Percentiles rank a stretch among this genome's conserved stretches.
These are phyloP conservation scores for Solanum pimpinellifolium DNA, from an alignment of 257 asterid species.

Conservation along the genomic window DNA sequence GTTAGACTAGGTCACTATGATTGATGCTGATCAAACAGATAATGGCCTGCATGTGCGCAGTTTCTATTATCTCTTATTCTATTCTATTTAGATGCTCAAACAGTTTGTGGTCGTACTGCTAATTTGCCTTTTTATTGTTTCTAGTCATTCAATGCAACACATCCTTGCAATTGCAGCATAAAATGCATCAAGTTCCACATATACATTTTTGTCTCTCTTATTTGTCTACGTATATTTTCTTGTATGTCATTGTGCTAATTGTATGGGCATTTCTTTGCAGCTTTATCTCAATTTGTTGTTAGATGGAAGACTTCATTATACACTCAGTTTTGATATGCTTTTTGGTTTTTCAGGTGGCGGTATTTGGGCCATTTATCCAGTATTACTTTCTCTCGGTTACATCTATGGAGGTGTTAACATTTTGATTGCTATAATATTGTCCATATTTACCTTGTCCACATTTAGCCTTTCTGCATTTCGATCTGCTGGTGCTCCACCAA, in stretches of 20 bases:
- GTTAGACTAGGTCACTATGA: neutral
- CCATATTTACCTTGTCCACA: conserved; percentile 47
- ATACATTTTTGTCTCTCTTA: neutral
- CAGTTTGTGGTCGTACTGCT: neutral
- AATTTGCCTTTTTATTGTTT: neutral
- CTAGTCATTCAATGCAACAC: neutral
- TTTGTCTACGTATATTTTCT: too few relatives aligned
- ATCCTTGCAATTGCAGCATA: neutral
- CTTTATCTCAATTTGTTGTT: neutral
- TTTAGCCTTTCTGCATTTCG: conserved; percentile 64
- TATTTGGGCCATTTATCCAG: conserved; percentile 75
- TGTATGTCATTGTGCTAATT: neutral
- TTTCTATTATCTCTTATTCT: neutral
- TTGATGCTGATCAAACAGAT: neutral
- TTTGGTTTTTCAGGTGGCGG: conserved; percentile 63
- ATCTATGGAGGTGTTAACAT: conserved; percentile 39
- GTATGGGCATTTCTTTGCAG: neutral
- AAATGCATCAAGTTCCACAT: neutral
- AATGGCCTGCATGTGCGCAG: neutral
- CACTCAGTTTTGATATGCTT: neutral
- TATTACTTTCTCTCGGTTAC: conserved; percentile 45
- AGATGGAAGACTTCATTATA: neutral
- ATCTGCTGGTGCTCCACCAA: conserved; percentile 74
- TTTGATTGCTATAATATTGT: conserved; percentile 26
- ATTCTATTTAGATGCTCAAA: neutral